Conservation (phyloP, 2,329 filamentous ascomycete genomes). For the Calonectria pteridis region DNA sequence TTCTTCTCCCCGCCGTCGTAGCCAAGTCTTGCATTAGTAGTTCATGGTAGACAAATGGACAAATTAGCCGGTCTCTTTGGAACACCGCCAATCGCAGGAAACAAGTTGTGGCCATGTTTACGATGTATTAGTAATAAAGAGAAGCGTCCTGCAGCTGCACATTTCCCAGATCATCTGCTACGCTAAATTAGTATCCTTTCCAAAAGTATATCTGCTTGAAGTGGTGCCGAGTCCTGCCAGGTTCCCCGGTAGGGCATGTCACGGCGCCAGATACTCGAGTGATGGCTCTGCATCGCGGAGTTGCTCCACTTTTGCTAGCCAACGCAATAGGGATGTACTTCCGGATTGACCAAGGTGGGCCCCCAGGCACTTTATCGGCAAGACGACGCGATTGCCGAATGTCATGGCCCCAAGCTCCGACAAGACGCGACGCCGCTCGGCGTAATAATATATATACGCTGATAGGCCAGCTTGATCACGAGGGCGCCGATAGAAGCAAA, state of each 20-base stretch:
- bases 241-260: neutral
- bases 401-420: no score
- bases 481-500: neutral
- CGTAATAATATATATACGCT: neutral
- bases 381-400: neutral
- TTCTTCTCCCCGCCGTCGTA: neutral
- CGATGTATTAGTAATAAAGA: neutral
- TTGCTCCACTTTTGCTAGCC: neutral
- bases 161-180: neutral
- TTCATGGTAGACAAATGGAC: neutral
- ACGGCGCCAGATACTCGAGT: neutral
- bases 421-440: neutral
- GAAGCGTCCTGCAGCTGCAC: neutral
- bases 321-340: neutral
- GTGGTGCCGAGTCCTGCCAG: neutral
- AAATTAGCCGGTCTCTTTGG: neutral
- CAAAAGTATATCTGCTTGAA: neutral
- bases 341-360: neutral
- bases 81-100: neutral
- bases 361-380: neutral
- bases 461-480: neutral
- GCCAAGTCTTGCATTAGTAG: neutral
- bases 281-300: no score
- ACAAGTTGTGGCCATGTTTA: neutral
- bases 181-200: neutral